Evolutionary conservation across 805 yeast genomes (phyloP).

Genomic region (Suhomyces canberraensis): DNA sequence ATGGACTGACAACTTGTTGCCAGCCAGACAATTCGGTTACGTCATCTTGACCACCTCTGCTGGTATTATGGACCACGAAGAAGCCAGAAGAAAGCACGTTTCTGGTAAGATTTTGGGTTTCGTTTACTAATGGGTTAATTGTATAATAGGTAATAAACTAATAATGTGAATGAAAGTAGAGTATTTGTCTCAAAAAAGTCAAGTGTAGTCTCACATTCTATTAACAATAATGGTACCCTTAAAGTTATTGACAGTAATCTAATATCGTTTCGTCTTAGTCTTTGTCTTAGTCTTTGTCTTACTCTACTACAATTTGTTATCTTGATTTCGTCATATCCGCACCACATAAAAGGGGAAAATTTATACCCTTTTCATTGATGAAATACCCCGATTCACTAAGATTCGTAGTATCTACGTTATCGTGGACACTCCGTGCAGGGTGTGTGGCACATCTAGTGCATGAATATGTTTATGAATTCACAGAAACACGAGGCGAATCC

Average conservation of each 20-base stretch:
- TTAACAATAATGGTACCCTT: no score
- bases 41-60: conserved; percentile 27
- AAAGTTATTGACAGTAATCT: no score
- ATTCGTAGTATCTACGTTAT: conserved; percentile 32
- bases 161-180: background rate
- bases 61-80: conserved; percentile 29
- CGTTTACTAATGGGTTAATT: conserved; percentile 15
- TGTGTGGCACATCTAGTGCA: conserved; percentile 66
- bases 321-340: background rate
- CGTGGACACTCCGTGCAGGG: conserved; percentile 58
- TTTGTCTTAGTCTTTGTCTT: no score
- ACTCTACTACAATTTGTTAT: background rate
- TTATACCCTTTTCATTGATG: background rate
- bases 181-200: no score
- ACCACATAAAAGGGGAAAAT: background rate
- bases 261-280: no score
- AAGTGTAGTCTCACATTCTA: no score
- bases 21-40: conserved; percentile 26
- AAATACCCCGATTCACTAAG: conserved; percentile 14
- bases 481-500: conserved; percentile 87
- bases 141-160: conserved; percentile 5
- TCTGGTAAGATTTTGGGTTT: conserved; percentile 27
- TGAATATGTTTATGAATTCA: conserved; percentile 65
- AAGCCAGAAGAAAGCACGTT: conserved; percentile 28
- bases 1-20: conserved; percentile 29